Evolutionary conservation across 2,329 filamentous ascomycete genomes (phyloP).

Genomic region (Xylariales sp.): DNA sequence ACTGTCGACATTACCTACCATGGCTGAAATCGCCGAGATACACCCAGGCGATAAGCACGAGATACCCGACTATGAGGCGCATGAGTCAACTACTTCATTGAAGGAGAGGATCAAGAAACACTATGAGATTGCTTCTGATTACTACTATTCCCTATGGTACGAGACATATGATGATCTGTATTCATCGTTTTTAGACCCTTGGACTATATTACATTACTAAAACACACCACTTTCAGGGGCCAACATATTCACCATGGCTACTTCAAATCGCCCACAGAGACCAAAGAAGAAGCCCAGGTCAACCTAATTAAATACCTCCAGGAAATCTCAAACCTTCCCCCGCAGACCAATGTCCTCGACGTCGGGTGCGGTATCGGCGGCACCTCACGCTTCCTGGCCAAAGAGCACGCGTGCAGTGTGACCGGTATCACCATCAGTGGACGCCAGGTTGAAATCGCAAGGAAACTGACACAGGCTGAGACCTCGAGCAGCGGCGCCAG

Average conservation of each 20-base stretch:
- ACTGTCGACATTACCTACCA: not conserved
- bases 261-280: conserved; percentile 62
- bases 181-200: not conserved
- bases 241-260: conserved; percentile 74
- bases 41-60: conserved; percentile 49
- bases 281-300: conserved; percentile 68
- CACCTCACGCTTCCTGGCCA: conserved; percentile 67
- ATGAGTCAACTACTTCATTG: conserved; percentile 52
- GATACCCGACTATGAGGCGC: conserved; percentile 45
- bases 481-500: conserved; percentile 29
- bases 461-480: conserved; percentile 57
- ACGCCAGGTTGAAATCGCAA: conserved; percentile 69
- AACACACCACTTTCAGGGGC: conserved; percentile 57
- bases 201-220: conserved; percentile 19
- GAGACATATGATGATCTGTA: conserved; percentile 19
- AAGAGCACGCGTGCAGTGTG: conserved; percentile 62
- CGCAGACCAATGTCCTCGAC: conserved; percentile 61
- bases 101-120: conserved; percentile 70
- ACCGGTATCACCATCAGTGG: conserved; percentile 71
- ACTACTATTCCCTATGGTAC: conserved; percentile 71
- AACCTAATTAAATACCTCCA: conserved; percentile 68
- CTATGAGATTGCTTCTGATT: conserved; percentile 71
- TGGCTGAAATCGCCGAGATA: conserved; percentile 20
- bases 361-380: conserved; percentile 72
- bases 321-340: conserved; percentile 56